phyloP scores from a whole-genome alignment of 139 green algal genomes.

The Nannochloris sp. region DNA sequence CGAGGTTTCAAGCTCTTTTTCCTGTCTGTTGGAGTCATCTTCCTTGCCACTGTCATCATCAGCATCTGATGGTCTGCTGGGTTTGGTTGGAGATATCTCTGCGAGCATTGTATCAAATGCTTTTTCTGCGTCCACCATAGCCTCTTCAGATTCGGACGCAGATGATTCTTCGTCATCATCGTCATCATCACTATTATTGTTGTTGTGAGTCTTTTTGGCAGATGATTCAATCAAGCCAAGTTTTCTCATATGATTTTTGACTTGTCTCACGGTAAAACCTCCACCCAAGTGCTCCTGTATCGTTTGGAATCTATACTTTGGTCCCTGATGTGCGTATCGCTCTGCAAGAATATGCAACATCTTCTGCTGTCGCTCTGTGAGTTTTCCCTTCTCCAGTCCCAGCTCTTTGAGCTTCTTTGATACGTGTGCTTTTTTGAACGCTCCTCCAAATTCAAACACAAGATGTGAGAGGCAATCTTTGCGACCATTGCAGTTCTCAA shows the following conservation, averaged over 20 bases:
- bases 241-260: background rate
- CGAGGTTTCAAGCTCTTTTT: too few relatives aligned
- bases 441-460: constrained; percentile 28
- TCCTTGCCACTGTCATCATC: too few relatives aligned
- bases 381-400: constrained; percentile 30
- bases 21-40: too few relatives aligned
- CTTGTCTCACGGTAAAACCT: background rate
- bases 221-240: background rate
- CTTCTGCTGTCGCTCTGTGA: constrained; percentile 27
- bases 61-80: background rate
- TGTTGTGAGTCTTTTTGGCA: background rate
- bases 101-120: background rate
- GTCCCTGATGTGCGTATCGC: background rate
- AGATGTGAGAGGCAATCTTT: constrained; percentile 26
- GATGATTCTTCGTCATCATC: background rate
- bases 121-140: background rate
- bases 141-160: background rate
- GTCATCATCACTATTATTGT: background rate
- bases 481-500: constrained; percentile 25
- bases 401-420: constrained; percentile 33
- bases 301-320: background rate
- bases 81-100: background rate
- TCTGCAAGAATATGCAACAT: background rate
- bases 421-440: constrained; percentile 29
- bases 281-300: background rate